Percentiles rank a stretch among this genome's conserved stretches.
Conservation (phyloP, 352 stramenopile species). For the Aphanomyces invadans region DNA sequence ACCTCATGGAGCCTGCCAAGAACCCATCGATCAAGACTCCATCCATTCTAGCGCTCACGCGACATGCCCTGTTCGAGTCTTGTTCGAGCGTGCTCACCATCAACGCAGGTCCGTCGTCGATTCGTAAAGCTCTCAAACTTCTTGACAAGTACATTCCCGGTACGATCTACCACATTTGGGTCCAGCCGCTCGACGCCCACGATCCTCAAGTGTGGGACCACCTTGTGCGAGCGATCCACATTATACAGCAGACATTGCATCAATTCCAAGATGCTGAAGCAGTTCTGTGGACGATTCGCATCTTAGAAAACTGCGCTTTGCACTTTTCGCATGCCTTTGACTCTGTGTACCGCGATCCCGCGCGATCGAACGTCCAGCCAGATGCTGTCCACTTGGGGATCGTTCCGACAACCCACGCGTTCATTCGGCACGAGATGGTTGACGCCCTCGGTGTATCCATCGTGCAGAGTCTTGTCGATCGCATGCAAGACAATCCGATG, state of each 20-base stretch:
- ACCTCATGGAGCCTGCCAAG: slow-evolving; percentile 27
- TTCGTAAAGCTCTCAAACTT: slow-evolving; percentile 22
- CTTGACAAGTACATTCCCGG: slow-evolving; percentile 57
- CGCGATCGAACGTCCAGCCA: slow-evolving; percentile 65
- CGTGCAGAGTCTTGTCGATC: slow-evolving; percentile 37
- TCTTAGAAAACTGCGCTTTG: slow-evolving; percentile 25
- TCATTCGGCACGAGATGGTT: slow-evolving; percentile 35
- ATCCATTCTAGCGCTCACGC: slow-evolving; percentile 39
- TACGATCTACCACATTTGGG: slow-evolving; percentile 43
- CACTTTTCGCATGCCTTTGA: slow-evolving; percentile 43
- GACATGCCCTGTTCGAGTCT: slow-evolving; percentile 37
- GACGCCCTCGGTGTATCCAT: slow-evolving; percentile 32
- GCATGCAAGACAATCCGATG: slow-evolving; percentile 27
- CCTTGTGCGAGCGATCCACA: slow-evolving; percentile 13
- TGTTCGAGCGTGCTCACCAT: slow-evolving; percentile 13
- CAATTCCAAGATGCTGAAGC: slow-evolving; percentile 32
- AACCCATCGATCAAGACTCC: slow-evolving; percentile 38
- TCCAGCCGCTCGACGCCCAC: slow-evolving; percentile 37
- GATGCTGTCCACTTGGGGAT: slow-evolving; percentile 39
- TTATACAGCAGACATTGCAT: slow-evolving; percentile 38
- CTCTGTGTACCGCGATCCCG: slow-evolving; percentile 59
- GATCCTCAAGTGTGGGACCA: slow-evolving; percentile 29
- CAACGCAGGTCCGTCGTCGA: slow-evolving; percentile 17
- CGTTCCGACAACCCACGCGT: slow-evolving; percentile 23
- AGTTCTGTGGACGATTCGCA: slow-evolving; percentile 22